phyloP scores from a whole-genome alignment of 345 rosid genomes.

The Brassica carinata region DNA sequence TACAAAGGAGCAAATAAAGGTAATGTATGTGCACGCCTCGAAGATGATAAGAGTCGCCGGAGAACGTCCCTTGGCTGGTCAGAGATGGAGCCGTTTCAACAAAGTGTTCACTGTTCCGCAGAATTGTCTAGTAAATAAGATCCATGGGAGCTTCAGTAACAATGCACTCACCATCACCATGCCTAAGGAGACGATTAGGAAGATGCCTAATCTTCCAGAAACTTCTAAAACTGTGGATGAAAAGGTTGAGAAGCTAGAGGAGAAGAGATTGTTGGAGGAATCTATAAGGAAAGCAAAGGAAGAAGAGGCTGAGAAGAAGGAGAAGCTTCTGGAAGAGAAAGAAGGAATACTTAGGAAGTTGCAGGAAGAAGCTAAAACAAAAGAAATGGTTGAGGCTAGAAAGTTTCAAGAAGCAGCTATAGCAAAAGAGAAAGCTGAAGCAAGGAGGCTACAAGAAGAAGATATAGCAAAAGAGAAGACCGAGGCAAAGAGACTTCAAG shows the following conservation, averaged over 20 bases:
- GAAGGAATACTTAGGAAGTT: constrained; percentile 33
- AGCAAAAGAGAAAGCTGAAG: too few relatives aligned
- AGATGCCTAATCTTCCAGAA: too few relatives aligned
- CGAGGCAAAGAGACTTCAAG: too few relatives aligned
- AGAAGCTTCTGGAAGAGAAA: constrained; percentile 41
- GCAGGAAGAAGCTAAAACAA: constrained; percentile 28
- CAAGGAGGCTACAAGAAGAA: too few relatives aligned
- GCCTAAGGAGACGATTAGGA: constrained; percentile 45
- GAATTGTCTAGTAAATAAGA: constrained; percentile 49
- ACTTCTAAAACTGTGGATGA: too few relatives aligned
- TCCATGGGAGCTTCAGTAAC: constrained; percentile 45
- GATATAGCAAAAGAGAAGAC: too few relatives aligned
- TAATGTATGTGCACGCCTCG: constrained; percentile 43
- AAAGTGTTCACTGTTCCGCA: constrained; percentile 51
- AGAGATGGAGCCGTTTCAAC: constrained; percentile 36
- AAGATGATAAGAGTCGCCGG: constrained; percentile 51
- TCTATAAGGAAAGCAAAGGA: constrained; percentile 16
- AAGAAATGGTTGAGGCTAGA: background rate
- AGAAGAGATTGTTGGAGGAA: constrained; percentile 27
- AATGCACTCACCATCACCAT: constrained; percentile 51
- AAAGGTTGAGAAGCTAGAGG: constrained; percentile 13
- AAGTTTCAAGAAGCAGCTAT: too few relatives aligned
- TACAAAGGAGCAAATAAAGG: constrained; percentile 51
- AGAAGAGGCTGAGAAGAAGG: constrained; percentile 27
- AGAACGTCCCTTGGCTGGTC: constrained; percentile 38